Base-by-base conservation (phyloP, 2,329 filamentous ascomycete species). In the Emericellopsis atlantica region DNA sequence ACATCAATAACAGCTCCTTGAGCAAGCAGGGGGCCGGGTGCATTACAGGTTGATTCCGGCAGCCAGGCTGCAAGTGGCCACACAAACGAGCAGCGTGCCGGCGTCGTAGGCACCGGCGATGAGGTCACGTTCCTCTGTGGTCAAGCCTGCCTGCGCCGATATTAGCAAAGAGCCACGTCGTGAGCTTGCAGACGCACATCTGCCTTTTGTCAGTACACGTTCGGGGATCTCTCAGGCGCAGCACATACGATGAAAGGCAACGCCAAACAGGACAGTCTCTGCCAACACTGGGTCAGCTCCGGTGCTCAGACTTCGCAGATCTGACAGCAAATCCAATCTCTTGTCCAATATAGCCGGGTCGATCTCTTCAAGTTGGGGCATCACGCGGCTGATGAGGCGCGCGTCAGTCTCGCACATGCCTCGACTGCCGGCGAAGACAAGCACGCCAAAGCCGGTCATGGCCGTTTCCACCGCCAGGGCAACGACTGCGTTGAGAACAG, bases 11-110 rank as follows among this genome's bases (percentile, higher is more conserved):
- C 39, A 36, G 29, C 29, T 32, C 8, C 15, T 15, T 21, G 31
- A 32, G 22, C 9, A n/a, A 2, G 10, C n/a, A 21, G 15, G n/a
- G n/a, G 6, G 21, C 18, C 16, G 8, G 5, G 9, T 22, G 14
- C 47, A 60, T 43, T 45, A 67, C 51, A 89, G 62, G 56, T 89
- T 88, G 44, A 89, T 85, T n/a, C 84, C 84, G 12, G 83, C 84
- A n/a, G 84, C 84, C 43, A 89, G 69, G 53, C 81, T 86, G 51
- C 82, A 87, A 2, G 84, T 89, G 32, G 84, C 84, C 14, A 86
- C 76, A 40, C 85, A 79, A 1, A 86, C 75, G 48, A 81, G 80
- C 15, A 88, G 54, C 5, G 72, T 64, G 1, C 83, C 81, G 32
- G 63, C 57, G 52, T 88, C 83, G 48, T 86, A 88, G 11, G 81